Base-by-base conservation (phyloP, 495 filamentous ascomycete species). In the Penicillium malachiteum region DNA sequence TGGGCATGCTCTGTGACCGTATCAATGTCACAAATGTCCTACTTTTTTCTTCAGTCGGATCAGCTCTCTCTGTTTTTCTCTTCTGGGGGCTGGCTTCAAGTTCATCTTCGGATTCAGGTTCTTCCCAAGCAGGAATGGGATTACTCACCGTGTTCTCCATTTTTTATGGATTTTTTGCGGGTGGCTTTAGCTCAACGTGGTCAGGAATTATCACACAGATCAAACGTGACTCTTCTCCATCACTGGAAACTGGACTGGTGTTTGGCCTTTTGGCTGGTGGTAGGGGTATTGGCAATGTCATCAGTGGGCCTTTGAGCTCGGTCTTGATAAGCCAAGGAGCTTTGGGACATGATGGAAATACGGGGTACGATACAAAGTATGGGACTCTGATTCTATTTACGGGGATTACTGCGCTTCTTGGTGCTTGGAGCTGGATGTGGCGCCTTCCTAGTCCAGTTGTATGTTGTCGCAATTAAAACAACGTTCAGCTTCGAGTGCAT, bases 91-190 rank as follows among this genome's bases (percentile, higher is more conserved):
- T 90, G 18, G 64, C 68, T 13, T 59, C 60, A 1, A 26, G 21
- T 26, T 57, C 60, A 4, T 65, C 69, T 8, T 42, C 59, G 0
- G 55, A 54, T 9, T 42, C 50, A 7, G 55, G 47, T 1, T 60
- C 66, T 62, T 79, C 35, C 0, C 54, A 69, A n/a, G 70, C 68
- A 0, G 78, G 73, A 0, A 58, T 88, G 35, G 72, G 80, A 0
- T 67, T 84, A 38, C 74, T 92, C n/a, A 82, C 80, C 39, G 44
- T 85, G 18, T 92, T 91, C 59, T 82, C 80, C 17, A 59, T 90
- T 7, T 66, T 82, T 2, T 91, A 88, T 67, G 88, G 88, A 3
- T 74, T 89, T 52, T 90, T 87, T 57, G 86, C 85, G 0, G 85
- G 87, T 33, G 80, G 82, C 0, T 87, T 81, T 53, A 80, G 77